Evolutionary conservation across 106 monocot genomes (phyloP), one percentile per base, ranked within the genome.

Genomic region (Acorus gramineus): DNA sequence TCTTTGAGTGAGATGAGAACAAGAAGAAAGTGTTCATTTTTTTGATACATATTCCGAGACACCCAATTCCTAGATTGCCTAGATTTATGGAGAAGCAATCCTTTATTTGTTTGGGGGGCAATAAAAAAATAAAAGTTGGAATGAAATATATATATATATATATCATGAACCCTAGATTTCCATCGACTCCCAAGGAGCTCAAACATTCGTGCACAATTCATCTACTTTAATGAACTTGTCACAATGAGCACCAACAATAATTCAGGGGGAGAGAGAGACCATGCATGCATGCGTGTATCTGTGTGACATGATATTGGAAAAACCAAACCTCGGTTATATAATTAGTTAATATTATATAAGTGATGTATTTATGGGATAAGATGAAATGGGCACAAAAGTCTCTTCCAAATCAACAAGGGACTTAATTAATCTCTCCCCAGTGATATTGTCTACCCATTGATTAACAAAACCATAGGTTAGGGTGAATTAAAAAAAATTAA

Each of bases 151-250:
- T 1, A 28, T 1, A 28, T 28, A 28, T 28, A 28, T 28, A 28
- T 28, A 28, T 28, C 28, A 28, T 28, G 28, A 28, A 28, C 28
- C 28, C 28, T 28, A 28, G 28, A 28, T 28, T 28, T 28, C 28
- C 28, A 28, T 28, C 28, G 28, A 28, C 28, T 28, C 28, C 28
- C 28, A 28, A 28, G 1, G 28, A 28, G 70, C 70, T 60, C 70
- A 61, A 70, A 70, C 61, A 67, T 56, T 56, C 47, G 48, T 67
- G 67, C 47, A 47, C 45, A 48, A n/a, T 56, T 56, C 47, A 56
- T 46, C 47, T 67, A 67, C 58, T 68, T 63, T 63, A 55, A 71
- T 71, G 62, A 53, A 6, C 8, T 61, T 71, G 71, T 71, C 62
- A 62, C 46, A 55, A 7, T 28, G 50, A 52, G 60, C 69, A 69